These are phyloP conservation scores for Cryptococcus depauperatus DNA, from an alignment of 1,284 basidiomycete species.

Conservation along the genomic window DNA sequence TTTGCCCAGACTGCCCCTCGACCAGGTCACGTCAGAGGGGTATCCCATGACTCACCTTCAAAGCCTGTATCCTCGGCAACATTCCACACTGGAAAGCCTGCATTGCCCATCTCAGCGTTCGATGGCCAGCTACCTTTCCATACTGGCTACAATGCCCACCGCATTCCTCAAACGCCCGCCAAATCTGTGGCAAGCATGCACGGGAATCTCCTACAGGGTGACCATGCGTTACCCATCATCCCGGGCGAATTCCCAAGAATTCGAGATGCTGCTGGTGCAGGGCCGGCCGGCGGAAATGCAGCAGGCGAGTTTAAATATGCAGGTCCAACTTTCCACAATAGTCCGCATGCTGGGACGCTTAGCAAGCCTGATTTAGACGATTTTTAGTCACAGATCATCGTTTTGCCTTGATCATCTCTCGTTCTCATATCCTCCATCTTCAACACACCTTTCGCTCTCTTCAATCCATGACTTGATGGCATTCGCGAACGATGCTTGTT, in stretches of 20 bases:
- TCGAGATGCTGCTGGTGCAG: neutral
- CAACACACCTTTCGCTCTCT: neutral
- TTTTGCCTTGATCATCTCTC: neutral
- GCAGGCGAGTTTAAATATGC: constrained; percentile 32
- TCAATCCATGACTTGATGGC: neutral
- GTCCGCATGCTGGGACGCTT: constrained; percentile 33
- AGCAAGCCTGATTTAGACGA: constrained; percentile 42
- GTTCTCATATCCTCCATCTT: neutral
- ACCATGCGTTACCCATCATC: constrained; percentile 16
- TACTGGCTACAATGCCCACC: constrained; percentile 35
- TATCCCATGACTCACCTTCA: constrained; percentile 20
- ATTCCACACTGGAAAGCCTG: constrained; percentile 1
- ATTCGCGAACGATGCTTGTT: neutral
- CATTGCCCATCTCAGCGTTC: constrained; percentile 21
- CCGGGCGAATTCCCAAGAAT: constrained; percentile 37
- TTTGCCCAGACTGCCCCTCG: constrained; percentile 13
- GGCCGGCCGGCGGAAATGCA: neutral
- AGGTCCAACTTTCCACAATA: constrained; percentile 43
- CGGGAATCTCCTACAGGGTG: constrained; percentile 5
- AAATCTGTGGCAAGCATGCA: constrained; percentile 13
- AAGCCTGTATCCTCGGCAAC: constrained; percentile 5
- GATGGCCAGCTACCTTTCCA: constrained; percentile 28
- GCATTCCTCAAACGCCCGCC: constrained; percentile 38
- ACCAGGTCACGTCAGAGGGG: constrained; percentile 19
- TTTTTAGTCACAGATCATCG: no score